Base-by-base conservation (phyloP, 2,329 filamentous ascomycete species). In the Fusarium sp. region DNA sequence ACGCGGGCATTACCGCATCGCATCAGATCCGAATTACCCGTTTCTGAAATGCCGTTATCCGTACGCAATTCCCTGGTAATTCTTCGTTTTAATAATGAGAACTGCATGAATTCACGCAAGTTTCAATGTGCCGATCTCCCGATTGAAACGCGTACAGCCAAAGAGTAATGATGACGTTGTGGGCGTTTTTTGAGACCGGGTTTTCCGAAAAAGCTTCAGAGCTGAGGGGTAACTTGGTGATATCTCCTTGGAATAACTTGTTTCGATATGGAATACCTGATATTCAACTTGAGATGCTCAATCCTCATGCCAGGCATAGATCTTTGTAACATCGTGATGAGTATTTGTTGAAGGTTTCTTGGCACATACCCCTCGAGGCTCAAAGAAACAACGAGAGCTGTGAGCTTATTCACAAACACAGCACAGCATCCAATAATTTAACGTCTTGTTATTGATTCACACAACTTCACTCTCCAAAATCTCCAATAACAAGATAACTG, bases 401-500 rank as follows among this genome's bases (percentile, higher is more conserved):
- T 15, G 19, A 23, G 25, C 6, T 38, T 18, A 32, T 23, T 43
- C 28, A 50, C 33, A 50, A 15, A n/a, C 21, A 33, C 37, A 12
- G 19, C 19, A 64, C 28, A 12, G 30, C 42, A 28, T 38, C 50
- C 6, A 54, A 32, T 46, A 50, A 30, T 53, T 50, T 52, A 63
- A 63, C 54, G 23, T 69, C 61, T 69, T 78, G 64, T 70, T 71
- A 77, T 78, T 78, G 71, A 69, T 72, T 74, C 68, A 62, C 73
- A 67, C 72, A 60, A 65, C 63, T 53, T 53, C 60, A 33, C 37
- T 75, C 73, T 75, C 67, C 73, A 75, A 69, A 66, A 64, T 46
- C 63, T 49, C 58, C 30, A 57, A 75, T 69, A 66, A 54, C 60
- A 72, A 69, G 65, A 53, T 59, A 64, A 58, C 52, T 54, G 46